These are phyloP conservation scores for Aspergillus sp. DNA, from an alignment of 2,329 filamentous ascomycete species.

Conservation along the genomic window DNA sequence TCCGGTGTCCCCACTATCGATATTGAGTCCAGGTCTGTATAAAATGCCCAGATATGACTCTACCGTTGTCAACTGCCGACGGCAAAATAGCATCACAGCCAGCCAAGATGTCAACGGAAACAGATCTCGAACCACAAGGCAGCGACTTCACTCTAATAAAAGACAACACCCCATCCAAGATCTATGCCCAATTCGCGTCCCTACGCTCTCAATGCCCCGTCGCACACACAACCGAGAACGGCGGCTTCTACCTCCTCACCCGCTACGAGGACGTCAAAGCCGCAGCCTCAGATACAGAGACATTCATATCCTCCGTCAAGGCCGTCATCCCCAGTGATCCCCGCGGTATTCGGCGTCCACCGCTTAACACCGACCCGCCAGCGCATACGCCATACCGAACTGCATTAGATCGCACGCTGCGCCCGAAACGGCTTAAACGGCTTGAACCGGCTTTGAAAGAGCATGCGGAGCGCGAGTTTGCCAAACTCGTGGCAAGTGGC, in stretches of 20 bases:
- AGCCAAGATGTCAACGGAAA: not conserved
- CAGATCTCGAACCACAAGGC: not conserved
- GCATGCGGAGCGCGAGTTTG: conserved; percentile 12
- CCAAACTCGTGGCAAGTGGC: not conserved
- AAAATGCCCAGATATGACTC: no score
- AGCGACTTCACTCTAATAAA: not conserved
- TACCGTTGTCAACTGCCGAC: not conserved
- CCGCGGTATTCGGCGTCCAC: conserved; percentile 12
- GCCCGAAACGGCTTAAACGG: conserved; percentile 7
- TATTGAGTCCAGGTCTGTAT: not conserved
- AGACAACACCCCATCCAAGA: not conserved
- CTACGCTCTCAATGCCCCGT: conserved; percentile 8
- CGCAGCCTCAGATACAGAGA: conserved; percentile 7
- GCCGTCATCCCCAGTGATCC: conserved; percentile 14
- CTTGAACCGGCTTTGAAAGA: not conserved
- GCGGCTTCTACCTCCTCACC: conserved; percentile 11
- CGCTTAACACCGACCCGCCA: conserved; percentile 13
- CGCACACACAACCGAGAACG: conserved; percentile 10
- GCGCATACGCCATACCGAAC: conserved; percentile 15
- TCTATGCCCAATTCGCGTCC: conserved; percentile 10
- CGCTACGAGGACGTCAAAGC: conserved; percentile 13
- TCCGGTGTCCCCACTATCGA: not conserved
- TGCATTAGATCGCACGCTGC: conserved; percentile 10
- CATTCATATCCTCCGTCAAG: conserved; percentile 13
- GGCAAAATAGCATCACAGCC: not conserved